Conservation (phyloP, 768 basidiomycete genomes). For the Calvatia gigantea region DNA sequence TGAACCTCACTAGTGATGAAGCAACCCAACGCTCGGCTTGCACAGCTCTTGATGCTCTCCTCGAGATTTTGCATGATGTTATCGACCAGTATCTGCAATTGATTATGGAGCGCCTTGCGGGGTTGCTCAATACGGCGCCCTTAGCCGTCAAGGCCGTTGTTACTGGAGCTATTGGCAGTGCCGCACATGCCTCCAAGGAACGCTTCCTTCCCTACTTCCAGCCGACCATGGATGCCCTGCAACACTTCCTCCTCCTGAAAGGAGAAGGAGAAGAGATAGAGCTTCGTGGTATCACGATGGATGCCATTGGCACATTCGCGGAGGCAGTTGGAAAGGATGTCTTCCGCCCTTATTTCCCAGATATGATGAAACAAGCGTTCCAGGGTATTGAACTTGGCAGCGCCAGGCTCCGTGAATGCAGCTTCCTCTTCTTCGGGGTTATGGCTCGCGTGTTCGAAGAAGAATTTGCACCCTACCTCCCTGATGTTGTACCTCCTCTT, state of each 20-base stretch:
- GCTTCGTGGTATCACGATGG: constrained; percentile 95
- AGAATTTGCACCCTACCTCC: constrained; percentile 87
- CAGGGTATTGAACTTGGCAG: constrained; percentile 84
- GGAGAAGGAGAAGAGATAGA: constrained; percentile 92
- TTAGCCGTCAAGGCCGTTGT: constrained; percentile 88
- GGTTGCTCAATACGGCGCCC: constrained; percentile 85
- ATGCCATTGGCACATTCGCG: constrained; percentile 97
- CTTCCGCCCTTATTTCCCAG: constrained; percentile 94
- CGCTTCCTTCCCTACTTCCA: constrained; percentile 94
- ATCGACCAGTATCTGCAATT: constrained; percentile 89
- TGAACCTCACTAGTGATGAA: constrained; percentile 85
- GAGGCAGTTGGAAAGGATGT: constrained; percentile 93
- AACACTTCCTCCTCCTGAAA: constrained; percentile 82
- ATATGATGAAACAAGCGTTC: constrained; percentile 95
- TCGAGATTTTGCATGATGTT: constrained; percentile 89
- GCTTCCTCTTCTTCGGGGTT: constrained; percentile 97
- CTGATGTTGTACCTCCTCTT: constrained; percentile 82
- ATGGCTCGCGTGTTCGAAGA: constrained; percentile 97
- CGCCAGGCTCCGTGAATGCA: constrained; percentile 87
- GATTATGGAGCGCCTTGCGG: constrained; percentile 92
- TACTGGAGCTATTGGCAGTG: constrained; percentile 96
- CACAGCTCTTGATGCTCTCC: constrained; percentile 92
- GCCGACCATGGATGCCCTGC: constrained; percentile 83
- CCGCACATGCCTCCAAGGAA: constrained; percentile 91
- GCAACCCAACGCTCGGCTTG: constrained; percentile 91